phyloP scores from a whole-genome alignment of 2,329 filamentous ascomycete species.

The Pseudogymnoascus sp. region DNA sequence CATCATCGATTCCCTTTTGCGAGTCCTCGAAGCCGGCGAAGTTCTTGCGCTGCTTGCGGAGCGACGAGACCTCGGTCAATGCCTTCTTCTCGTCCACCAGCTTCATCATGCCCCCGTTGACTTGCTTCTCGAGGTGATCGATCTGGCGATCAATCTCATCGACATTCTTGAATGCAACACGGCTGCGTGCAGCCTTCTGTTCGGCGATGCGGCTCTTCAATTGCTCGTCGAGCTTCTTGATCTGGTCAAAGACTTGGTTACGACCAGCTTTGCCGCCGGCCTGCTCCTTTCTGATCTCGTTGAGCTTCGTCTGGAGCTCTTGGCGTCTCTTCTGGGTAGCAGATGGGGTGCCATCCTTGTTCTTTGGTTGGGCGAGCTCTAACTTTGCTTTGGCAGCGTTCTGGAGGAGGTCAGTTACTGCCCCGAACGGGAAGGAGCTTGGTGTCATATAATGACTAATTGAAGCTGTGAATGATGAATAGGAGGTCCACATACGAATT shows the following conservation, averaged over 20 bases:
- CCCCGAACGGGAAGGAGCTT: conserved; percentile 8
- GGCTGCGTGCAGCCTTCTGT: conserved; percentile 76
- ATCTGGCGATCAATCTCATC: conserved; percentile 87
- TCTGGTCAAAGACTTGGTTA: conserved; percentile 71
- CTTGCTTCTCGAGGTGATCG: conserved; percentile 69
- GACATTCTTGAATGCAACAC: conserved; percentile 74
- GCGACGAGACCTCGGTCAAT: conserved; percentile 68
- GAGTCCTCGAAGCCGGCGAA: conserved; percentile 77
- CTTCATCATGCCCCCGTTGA: conserved; percentile 86
- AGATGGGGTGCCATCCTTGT: conserved; percentile 53
- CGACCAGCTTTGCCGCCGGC: conserved; percentile 78
- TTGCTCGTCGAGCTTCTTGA: conserved; percentile 85
- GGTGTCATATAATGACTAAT: neutral
- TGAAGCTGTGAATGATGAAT: neutral
- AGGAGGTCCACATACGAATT: conserved; percentile 44
- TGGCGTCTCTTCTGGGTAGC: conserved; percentile 75
- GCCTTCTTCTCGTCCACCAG: conserved; percentile 97
- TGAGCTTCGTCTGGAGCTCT: conserved; percentile 75
- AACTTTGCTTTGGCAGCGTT: conserved; percentile 83
- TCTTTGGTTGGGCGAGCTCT: conserved; percentile 72
- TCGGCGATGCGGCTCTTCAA: conserved; percentile 77
- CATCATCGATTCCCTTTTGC: conserved; percentile 81
- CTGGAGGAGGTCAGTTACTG: conserved; percentile 40
- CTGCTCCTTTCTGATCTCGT: conserved; percentile 80
- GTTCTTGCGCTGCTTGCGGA: conserved; percentile 85